Base-by-base conservation (phyloP, 2,329 filamentous ascomycete genomes). In the Colletotrichum scovillei region DNA sequence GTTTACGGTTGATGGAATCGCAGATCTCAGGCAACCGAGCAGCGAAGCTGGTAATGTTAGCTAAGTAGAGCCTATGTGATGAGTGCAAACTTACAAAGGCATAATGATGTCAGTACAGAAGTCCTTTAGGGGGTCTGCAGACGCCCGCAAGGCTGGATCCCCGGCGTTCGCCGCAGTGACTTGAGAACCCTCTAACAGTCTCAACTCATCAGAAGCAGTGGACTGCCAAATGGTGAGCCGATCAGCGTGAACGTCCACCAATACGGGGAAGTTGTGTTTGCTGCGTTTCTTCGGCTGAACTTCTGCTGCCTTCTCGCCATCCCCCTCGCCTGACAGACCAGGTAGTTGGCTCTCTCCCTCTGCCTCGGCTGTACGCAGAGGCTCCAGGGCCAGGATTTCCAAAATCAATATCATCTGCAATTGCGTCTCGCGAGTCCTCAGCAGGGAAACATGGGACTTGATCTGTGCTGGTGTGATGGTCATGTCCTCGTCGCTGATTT, bases 161-260 rank as follows among this genome's bases (percentile, higher is more conserved):
- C 81, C 80, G 55, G 83, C 82, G 2, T 75, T 74, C 1, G 80
- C 76, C 3, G 77, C 79, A 3, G 79, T 72, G 3, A 80, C 75
- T 74, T 89, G 88, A 1, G 87, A 85, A 67, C 89, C 87, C 57
- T 87, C 86, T 19, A 88, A 77, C 16, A 88, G 78, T 49, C 86
- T 83, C 72, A 88, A 81, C 67, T 90, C 88, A 75, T 93, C 89
- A 26, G 90, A 84, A 46, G 91, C 90, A 8, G 94, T 92, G 4
- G 93, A 94, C 79, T 95, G 93, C 94, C 94, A 96, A 73, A 97
- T 97, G 77, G 92, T 94, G 28, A 97, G 84, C 59, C 93, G 91
- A 80, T 97, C 94, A 8, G 94, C 89, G 64, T 95, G 89, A 0
- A 95, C 86, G 78, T 96, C 94, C 5, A 95, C 85, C 24, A 94